A percentile compares a stretch with the other conserved stretches of the same genome.
These are phyloP conservation scores for Aspergillus ochraceoroseus DNA, from an alignment of 2,329 filamentous ascomycete species.

Conservation along the genomic window DNA sequence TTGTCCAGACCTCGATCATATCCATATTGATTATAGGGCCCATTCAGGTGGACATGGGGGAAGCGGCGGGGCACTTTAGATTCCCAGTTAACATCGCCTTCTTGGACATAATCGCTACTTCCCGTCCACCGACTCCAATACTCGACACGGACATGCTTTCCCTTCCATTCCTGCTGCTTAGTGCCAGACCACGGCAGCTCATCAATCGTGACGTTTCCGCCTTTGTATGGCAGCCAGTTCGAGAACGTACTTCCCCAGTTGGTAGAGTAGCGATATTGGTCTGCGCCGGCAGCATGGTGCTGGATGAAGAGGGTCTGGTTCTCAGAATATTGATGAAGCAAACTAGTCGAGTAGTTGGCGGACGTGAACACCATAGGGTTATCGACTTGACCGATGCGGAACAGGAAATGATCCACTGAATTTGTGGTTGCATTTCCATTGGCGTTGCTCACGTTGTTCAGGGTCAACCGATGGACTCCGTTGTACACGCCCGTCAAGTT, in stretches of 20 bases:
- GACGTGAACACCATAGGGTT: slow-evolving; percentile 58
- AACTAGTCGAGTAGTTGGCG: slow-evolving; percentile 55
- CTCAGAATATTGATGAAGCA: slow-evolving; percentile 44
- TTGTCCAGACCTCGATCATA: slow-evolving; percentile 58
- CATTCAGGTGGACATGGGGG: slow-evolving; percentile 60
- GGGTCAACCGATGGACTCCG: slow-evolving; percentile 55
- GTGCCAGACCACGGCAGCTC: slow-evolving; percentile 55
- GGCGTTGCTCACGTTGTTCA: slow-evolving; percentile 50
- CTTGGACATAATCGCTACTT: slow-evolving; percentile 57
- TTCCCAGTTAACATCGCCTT: slow-evolving; percentile 51
- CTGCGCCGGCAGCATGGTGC: slow-evolving; percentile 59
- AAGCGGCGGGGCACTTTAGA: slow-evolving; percentile 46
- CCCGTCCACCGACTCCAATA: slow-evolving; percentile 58
- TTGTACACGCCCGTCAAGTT: slow-evolving; percentile 55
- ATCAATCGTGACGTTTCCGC: slow-evolving; percentile 48
- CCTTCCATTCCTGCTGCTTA: slow-evolving; percentile 54
- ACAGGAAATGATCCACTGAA: slow-evolving; percentile 56
- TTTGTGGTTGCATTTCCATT: slow-evolving; percentile 45
- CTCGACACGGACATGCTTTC: slow-evolving; percentile 58
- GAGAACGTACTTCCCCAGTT: slow-evolving; percentile 59
- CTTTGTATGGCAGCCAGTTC: slow-evolving; percentile 53
- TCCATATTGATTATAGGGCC: slow-evolving; percentile 59
- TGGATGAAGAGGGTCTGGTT: slow-evolving; percentile 47
- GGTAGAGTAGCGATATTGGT: slow-evolving; percentile 58
- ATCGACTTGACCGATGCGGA: slow-evolving; percentile 54